phyloP scores from a whole-genome alignment of 2,329 filamentous ascomycete species.

The Neofusicoccum ribis region DNA sequence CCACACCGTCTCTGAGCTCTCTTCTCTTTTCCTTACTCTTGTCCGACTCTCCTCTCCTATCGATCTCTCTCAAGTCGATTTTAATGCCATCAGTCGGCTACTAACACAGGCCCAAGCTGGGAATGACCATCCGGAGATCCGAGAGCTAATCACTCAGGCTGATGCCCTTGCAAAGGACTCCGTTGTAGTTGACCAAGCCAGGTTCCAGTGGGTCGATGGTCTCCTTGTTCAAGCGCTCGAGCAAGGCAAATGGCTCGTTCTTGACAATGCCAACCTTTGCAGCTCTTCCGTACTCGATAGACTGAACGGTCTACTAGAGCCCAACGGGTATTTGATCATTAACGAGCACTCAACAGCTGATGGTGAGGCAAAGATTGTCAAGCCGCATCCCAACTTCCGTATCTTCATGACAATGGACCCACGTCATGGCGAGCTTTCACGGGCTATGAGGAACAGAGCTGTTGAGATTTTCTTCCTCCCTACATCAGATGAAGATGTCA shows the following conservation, averaged over 20 bases:
- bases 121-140: background rate
- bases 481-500: slow-evolving; percentile 21
- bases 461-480: slow-evolving; percentile 76
- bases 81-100: background rate
- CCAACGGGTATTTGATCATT: slow-evolving; percentile 81
- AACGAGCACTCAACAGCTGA: slow-evolving; percentile 88
- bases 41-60: slow-evolving; percentile 1
- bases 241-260: slow-evolving; percentile 84
- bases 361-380: slow-evolving; percentile 76
- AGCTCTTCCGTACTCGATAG: slow-evolving; percentile 92
- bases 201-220: slow-evolving; percentile 96
- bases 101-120: slow-evolving; percentile 3
- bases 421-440: slow-evolving; percentile 85
- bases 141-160: slow-evolving; percentile 49
- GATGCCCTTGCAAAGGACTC: slow-evolving; percentile 55
- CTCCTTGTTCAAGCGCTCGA: slow-evolving; percentile 85
- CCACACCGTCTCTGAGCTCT: background rate
- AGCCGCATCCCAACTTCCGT: slow-evolving; percentile 81
- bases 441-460: slow-evolving; percentile 94
- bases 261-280: slow-evolving; percentile 97
- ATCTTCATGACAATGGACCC: slow-evolving; percentile 94
- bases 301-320: slow-evolving; percentile 90
- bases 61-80: background rate
- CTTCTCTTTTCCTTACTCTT: slow-evolving; percentile 9
- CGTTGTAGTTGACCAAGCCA: slow-evolving; percentile 66